These are phyloP conservation scores for Leccinellum rugosiceps DNA, from an alignment of 768 basidiomycete species.

Conservation along the genomic window DNA sequence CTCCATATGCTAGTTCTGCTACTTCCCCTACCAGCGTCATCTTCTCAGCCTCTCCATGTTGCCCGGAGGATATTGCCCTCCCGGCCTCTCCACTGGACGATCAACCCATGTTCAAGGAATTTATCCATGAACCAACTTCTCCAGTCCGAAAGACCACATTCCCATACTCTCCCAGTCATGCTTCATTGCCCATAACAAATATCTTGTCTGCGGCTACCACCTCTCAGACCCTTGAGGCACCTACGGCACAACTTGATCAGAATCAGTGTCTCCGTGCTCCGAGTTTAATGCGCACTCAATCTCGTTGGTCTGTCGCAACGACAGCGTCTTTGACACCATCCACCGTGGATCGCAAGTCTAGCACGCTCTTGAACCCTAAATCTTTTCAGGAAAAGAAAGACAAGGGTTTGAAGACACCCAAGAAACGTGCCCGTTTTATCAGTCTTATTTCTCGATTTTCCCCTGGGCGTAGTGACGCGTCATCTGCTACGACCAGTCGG, in stretches of 20 bases:
- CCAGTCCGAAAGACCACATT: constrained; percentile 3
- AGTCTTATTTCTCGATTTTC: constrained; percentile 32
- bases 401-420: constrained; percentile 25
- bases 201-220: constrained; percentile 11
- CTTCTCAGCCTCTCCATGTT: constrained; percentile 16
- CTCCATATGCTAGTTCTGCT: constrained; percentile 19
- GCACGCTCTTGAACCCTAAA: constrained; percentile 6
- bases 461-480: constrained; percentile 24
- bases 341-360: constrained; percentile 7
- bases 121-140: neutral
- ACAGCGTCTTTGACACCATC: constrained; percentile 28
- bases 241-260: neutral
- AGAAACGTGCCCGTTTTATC: constrained; percentile 32
- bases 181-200: constrained; percentile 3
- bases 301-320: constrained; percentile 30
- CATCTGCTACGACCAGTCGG: constrained; percentile 4
- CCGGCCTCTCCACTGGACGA: constrained; percentile 25
- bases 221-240: neutral
- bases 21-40: constrained; percentile 20
- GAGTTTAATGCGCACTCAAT: constrained; percentile 12
- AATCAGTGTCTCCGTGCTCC: constrained; percentile 2
- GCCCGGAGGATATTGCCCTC: constrained; percentile 25
- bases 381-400: constrained; percentile 17
- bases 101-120: neutral
- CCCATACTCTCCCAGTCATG: constrained; percentile 5